Evolutionary conservation across 805 yeast species (phyloP), one percentile per base, ranked within the genome.

Genomic region (Komagataella populi): DNA sequence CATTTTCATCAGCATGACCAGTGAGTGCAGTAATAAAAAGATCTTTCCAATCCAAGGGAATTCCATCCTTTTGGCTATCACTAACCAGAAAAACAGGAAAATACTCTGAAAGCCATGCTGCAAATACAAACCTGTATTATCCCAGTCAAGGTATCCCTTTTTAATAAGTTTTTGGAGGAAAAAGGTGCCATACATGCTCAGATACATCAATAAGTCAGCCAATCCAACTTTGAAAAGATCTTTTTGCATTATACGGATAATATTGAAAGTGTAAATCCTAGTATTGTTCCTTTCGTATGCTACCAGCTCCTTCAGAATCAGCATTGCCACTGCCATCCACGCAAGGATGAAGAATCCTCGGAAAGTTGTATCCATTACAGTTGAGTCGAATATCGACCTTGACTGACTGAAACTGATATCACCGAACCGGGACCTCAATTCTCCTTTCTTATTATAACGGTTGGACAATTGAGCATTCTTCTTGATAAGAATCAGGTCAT

Each of bases 21-120:
- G 70, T 8, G 89, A 79, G 63, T 93, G 99, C 50, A 93, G 70
- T 54, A 87, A 77, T 55, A 93, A 67, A 60, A 87, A 93, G 46
- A 90, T 90, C 60, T 82, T 81, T 1, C 88, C 96, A 49, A 90
- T 85, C 99, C 99, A 93, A 10, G 95, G 88, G 59, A 76, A 85
- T 45, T 73, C 69, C 62, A 70, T 64, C 48, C 62, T 62, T 47
- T 82, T 78, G 3, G 93, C 79, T 59, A 79, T 71, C 55, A 70
- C 65, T 46, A 82, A 61, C 69, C 79, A 85, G 51, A 76, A 73
- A 7, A 66, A 51, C 8, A 87, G 61, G 46, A 44, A 44, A 6
- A 14, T 6, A 12, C 20, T 12, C 20, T 18, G 46, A 59, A 75
- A 84, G 0, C 56, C 52, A 5, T 80, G 49, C 58, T 84, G 85